These are phyloP conservation scores for Pseudocercospora macadamiae DNA, from an alignment of 2,329 filamentous ascomycete species.

Conservation along the genomic window DNA sequence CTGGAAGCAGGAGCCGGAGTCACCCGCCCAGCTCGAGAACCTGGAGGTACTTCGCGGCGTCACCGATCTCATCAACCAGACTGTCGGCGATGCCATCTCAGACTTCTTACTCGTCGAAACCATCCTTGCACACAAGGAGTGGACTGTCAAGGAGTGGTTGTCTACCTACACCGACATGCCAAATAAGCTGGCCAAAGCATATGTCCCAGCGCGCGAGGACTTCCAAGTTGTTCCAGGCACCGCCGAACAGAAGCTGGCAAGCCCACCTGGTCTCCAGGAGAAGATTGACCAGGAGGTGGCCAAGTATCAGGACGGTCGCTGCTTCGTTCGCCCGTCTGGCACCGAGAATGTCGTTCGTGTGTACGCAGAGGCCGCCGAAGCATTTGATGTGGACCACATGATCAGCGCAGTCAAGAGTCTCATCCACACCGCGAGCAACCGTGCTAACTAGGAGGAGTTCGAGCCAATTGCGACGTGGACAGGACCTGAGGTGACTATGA, in stretches of 20 bases:
- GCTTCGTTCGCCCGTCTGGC: constrained; percentile 89
- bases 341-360: constrained; percentile 96
- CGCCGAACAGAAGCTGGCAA: constrained; percentile 83
- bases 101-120: constrained; percentile 96
- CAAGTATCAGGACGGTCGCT: constrained; percentile 86
- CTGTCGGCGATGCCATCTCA: constrained; percentile 91
- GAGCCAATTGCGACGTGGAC: too few relatives aligned
- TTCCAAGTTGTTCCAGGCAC: constrained; percentile 80
- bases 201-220: constrained; percentile 82
- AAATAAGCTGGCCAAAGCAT: constrained; percentile 90
- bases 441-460: constrained; percentile 13
- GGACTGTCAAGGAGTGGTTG: constrained; percentile 85
- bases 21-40: constrained; percentile 86
- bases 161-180: constrained; percentile 91
- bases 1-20: constrained; percentile 78
- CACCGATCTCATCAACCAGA: constrained; percentile 94
- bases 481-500: too few relatives aligned
- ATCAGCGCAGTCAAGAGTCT: constrained; percentile 70
- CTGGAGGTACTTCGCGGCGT: constrained; percentile 82
- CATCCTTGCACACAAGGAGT: constrained; percentile 92
- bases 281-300: constrained; percentile 85
- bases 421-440: constrained; percentile 23
- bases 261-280: constrained; percentile 76
- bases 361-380: constrained; percentile 90
- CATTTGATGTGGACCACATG: constrained; percentile 87